Evolutionary conservation across 106 monocot genomes (phyloP).

Genomic region (Vanilla planifolia): DNA sequence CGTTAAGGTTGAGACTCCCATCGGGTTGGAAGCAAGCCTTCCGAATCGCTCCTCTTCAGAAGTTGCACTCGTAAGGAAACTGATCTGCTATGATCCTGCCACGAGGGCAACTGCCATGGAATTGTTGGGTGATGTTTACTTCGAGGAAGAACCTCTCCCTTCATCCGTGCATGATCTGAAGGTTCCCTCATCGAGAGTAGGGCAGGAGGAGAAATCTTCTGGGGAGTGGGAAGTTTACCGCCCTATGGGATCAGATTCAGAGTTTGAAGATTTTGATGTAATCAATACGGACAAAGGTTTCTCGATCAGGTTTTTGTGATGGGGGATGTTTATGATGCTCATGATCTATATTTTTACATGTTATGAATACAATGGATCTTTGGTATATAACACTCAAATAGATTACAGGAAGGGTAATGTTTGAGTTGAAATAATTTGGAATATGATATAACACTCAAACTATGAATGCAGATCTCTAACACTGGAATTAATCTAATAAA

Average conservation of each 20-base stretch:
- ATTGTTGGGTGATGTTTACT: constrained; percentile 61
- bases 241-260: constrained; percentile 45
- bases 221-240: constrained; percentile 41
- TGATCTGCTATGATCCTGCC: constrained; percentile 56
- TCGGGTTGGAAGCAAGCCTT: constrained; percentile 53
- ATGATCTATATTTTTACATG: constrained; percentile 11
- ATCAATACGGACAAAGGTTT: constrained; percentile 52
- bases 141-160: constrained; percentile 61
- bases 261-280: constrained; percentile 59
- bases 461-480: too few relatives aligned
- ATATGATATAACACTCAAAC: too few relatives aligned
- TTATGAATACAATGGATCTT: too few relatives aligned
- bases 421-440: too few relatives aligned
- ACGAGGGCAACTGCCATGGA: constrained; percentile 51
- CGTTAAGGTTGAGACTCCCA: constrained; percentile 54
- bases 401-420: too few relatives aligned
- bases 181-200: constrained; percentile 41
- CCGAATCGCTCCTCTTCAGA: constrained; percentile 37
- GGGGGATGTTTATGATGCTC: not conserved
- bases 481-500: too few relatives aligned
- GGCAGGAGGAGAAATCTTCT: constrained; percentile 37
- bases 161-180: constrained; percentile 42
- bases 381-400: too few relatives aligned
- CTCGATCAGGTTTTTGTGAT: constrained; percentile 35
- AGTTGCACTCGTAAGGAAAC: constrained; percentile 40